Evolutionary conservation across 306 rosid species (phyloP).

Genomic region (Fragaria nilgerrensis): DNA sequence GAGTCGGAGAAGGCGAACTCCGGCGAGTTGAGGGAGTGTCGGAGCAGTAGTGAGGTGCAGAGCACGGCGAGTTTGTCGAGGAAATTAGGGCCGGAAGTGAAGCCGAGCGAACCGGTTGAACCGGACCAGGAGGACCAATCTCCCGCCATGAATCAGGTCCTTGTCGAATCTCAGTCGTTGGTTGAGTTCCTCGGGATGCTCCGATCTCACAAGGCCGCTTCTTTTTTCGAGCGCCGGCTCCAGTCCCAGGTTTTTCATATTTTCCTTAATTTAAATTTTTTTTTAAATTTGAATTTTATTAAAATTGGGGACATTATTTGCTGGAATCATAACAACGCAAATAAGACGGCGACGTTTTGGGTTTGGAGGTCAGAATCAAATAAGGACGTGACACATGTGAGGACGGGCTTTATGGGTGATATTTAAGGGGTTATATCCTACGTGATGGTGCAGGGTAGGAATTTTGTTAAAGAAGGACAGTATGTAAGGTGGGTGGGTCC

Average conservation of each 20-base stretch:
- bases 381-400: neutral
- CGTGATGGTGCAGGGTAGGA: neutral
- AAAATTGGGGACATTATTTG: neutral
- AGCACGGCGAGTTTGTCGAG: constrained; percentile 33
- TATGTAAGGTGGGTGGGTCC: neutral
- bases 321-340: neutral
- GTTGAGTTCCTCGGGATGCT: constrained; percentile 20
- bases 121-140: constrained; percentile 28
- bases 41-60: constrained; percentile 27
- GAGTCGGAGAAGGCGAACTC: constrained; percentile 20
- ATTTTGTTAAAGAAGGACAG: neutral
- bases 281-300: neutral
- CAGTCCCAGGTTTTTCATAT: constrained; percentile 21
- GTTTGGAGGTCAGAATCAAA: neutral
- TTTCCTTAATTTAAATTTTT: neutral
- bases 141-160: constrained; percentile 17
- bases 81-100: constrained; percentile 3
- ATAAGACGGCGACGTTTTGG: neutral
- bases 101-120: constrained; percentile 12
- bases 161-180: constrained; percentile 31
- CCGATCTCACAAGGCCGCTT: constrained; percentile 15
- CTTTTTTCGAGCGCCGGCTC: constrained; percentile 31
- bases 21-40: constrained; percentile 16
- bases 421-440: neutral
- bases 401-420: neutral